Base-by-base conservation (phyloP, 2,329 filamentous ascomycete species). In the Proliferodiscus dingleyae region DNA sequence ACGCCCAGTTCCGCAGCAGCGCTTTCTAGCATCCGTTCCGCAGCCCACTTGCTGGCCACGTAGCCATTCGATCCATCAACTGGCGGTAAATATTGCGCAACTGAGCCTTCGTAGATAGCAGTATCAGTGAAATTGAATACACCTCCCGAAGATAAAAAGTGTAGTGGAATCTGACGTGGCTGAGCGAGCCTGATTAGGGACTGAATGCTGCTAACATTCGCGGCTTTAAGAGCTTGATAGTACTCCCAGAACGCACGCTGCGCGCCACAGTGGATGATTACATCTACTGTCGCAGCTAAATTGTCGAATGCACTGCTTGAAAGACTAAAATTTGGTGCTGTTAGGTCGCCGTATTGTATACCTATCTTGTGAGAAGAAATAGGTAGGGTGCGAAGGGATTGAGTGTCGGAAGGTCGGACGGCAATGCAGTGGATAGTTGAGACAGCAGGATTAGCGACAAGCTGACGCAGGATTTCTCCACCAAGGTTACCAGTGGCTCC, bases 221-320 rank as follows among this genome's bases (percentile, higher is more conserved):
- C 41, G 1, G 41, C 26, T 1, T 58, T 54, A 0, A 72, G 57
- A 0, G 58, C 52, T 10, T 53, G 28, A 51, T 70, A 73, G 2
- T 56, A 54, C 15, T 71, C 64, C 52, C 58, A 46, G 54, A 59
- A 68, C 9, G 57, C 65, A 9, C 60, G 58, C 11, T 67, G 63
- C 13, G 71, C 71, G 6, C 68, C 74, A 37, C 62, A 67, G 56
- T 78, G 81, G 21, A 84, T 71, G 39, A 83, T 71, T 5, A 72
- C 53, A 51, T 73, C 65, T 1, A 60, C 64, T 3, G 54, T 28
- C 2, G 37, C 15, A n/a, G 58, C 54, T 2, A 76, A 49, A 1
- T 13, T 24, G 1, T 37, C n/a, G 10, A 61, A 53, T 11, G 65
- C 55, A 1, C 11, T 11, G 13, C 63, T 45, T 2, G 52, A 51